Evolutionary conservation across 345 rosid species (phyloP).

Genomic region (Eucalyptus coolabah): DNA sequence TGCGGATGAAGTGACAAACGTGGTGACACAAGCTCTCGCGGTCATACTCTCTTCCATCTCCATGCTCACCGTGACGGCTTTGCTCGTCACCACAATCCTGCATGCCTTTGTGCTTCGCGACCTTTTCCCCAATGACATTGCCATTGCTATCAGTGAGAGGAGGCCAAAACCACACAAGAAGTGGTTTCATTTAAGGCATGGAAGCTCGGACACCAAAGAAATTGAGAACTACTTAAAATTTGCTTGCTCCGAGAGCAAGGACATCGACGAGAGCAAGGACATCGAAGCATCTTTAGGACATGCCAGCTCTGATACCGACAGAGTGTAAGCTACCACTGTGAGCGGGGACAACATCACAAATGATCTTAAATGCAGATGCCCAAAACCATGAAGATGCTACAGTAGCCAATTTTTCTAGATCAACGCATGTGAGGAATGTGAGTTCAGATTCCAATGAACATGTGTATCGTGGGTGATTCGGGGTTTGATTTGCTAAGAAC

Average conservation of each 20-base stretch:
- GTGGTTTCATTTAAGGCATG: conserved; percentile 24
- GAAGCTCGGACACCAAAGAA: conserved; percentile 26
- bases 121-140: conserved; percentile 39
- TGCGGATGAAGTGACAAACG: conserved; percentile 2
- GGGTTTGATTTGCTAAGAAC: background rate
- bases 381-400: background rate
- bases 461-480: background rate
- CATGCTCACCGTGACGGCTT: background rate
- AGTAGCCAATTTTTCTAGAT: background rate
- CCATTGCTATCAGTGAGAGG: conserved; percentile 29
- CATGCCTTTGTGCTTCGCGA: conserved; percentile 21
- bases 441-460: background rate
- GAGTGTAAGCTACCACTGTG: background rate
- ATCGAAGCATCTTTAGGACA: conserved; percentile 17
- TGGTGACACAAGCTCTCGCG: background rate
- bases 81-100: conserved; percentile 1
- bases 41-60: background rate
- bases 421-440: background rate
- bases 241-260: background rate
- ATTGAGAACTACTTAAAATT: conserved; percentile 38
- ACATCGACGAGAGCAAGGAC: too few species aligned
- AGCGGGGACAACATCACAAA: background rate
- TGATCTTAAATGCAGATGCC: background rate
- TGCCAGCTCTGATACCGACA: background rate
- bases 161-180: conserved; percentile 13